Evolutionary conservation across 2,329 filamentous ascomycete genomes (phyloP), one percentile per base, ranked within the genome.

Genomic region (Trichoderma harzianum): DNA sequence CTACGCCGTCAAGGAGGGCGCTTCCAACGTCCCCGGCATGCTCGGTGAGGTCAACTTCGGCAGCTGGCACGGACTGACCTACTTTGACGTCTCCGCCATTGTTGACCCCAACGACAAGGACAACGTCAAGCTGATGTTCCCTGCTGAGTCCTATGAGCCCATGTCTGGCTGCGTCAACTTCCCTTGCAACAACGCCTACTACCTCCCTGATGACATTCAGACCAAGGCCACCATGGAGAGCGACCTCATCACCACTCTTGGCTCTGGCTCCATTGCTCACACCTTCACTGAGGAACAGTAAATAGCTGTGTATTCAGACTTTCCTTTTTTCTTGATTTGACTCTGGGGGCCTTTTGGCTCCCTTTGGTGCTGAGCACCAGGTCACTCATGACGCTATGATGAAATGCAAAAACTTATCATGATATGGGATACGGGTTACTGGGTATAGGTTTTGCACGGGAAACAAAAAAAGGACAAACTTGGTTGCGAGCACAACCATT

Each of bases 81-180:
- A 84, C 84, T 89, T 87, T 72, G 87, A 89, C 74, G 86, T 89
- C 73, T 88, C 86, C 12, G 87, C 87, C 78, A 89, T 89, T 74
- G 85, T 88, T 76, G 80, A 86, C 79, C 79, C 86, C 65, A 77
- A 77, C 51, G 87, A 89, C 79, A 76, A 80, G 74, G 71, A 84
- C 74, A 86, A 86, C 75, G 83, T 89, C 76, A 87, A 89, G 83
- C 80, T 85, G 81, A 83, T 89, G 78, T 88, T 81, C 80, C 87
- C 87, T 32, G 78, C 78, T 70, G 76, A 68, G 66, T 68, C 74
- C 71, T 76, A 81, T 74, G 74, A 73, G 73, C 84, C 76, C 72
- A 79, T 84, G 76, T 88, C 86, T 24, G 87, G 87, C 55, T 89
- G 87, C 79, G 79, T 82, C 67, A 70, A 74, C 11, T 88, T 85